These are phyloP conservation scores for Neofusicoccum kwambonambiense DNA, from an alignment of 2,329 filamentous ascomycete genomes.

Conservation along the genomic window DNA sequence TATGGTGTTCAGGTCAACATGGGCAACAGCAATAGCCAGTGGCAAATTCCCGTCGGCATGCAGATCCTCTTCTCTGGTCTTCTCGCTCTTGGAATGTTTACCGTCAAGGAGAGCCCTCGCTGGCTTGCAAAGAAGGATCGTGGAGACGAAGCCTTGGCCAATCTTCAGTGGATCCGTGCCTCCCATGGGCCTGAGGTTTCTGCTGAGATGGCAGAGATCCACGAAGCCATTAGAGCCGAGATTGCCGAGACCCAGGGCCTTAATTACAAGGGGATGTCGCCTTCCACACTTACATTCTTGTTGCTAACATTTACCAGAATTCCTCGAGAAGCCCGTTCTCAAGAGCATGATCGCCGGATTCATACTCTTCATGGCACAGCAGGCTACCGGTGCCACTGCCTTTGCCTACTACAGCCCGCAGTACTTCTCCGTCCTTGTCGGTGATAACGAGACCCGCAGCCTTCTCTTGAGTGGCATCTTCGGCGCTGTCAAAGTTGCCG, in stretches of 20 bases:
- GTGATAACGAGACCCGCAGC: constrained; percentile 41
- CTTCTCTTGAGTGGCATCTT: constrained; percentile 55
- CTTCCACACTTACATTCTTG: neutral
- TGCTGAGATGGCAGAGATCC: constrained; percentile 53
- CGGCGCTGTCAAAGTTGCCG: constrained; percentile 55
- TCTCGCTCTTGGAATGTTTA: constrained; percentile 31
- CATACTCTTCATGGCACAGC: constrained; percentile 52
- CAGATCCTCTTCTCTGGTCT: constrained; percentile 33
- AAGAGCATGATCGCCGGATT: constrained; percentile 46
- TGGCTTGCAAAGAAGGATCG: constrained; percentile 65
- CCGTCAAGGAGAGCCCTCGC: constrained; percentile 51
- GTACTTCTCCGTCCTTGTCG: constrained; percentile 54
- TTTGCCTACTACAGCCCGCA: constrained; percentile 57
- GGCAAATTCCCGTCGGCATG: constrained; percentile 55
- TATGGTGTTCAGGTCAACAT: constrained; percentile 45
- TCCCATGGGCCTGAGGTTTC: constrained; percentile 36
- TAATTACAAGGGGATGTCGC: constrained; percentile 26
- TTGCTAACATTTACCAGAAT: constrained; percentile 31
- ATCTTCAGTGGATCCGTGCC: constrained; percentile 53
- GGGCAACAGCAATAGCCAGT: constrained; percentile 42
- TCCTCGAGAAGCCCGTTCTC: constrained; percentile 48
- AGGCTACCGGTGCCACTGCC: constrained; percentile 55
- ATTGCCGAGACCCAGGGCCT: constrained; percentile 46
- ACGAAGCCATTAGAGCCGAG: constrained; percentile 48
- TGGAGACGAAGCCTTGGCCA: constrained; percentile 59